phyloP scores from a whole-genome alignment of 257 asterid genomes.

The Cinchona pubescens region DNA sequence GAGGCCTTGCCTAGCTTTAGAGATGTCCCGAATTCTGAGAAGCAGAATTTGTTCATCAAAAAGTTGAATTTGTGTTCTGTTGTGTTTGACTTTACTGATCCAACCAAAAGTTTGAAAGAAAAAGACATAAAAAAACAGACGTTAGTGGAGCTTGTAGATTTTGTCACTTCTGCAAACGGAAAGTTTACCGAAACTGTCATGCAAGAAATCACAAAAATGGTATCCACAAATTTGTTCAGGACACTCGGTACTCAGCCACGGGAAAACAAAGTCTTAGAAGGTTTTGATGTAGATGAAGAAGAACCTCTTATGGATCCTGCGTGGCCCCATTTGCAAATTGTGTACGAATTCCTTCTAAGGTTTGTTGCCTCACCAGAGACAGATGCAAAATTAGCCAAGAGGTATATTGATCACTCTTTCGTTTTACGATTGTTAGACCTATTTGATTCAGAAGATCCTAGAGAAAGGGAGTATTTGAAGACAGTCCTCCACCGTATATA shows the following conservation, averaged over 20 bases:
- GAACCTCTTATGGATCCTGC: conserved; percentile 86
- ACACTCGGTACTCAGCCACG: conserved; percentile 58
- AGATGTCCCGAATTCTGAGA: conserved; percentile 76
- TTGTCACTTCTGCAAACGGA: conserved; percentile 63
- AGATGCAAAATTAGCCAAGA: conserved; percentile 84
- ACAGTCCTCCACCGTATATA: conserved; percentile 85
- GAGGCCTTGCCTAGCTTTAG: conserved; percentile 78
- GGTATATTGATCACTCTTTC: conserved; percentile 80
- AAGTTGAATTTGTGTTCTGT: conserved; percentile 70
- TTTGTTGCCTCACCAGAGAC: conserved; percentile 86
- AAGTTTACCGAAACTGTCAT: conserved; percentile 58
- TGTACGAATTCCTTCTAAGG: conserved; percentile 75
- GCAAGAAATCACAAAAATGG: conserved; percentile 70
- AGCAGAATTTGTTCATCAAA: conserved; percentile 63
- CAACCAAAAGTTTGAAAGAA: conserved; percentile 69
- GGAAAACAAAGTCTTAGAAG: conserved; percentile 63
- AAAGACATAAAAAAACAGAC: conserved; percentile 86
- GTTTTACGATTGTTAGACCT: conserved; percentile 70
- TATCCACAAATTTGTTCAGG: conserved; percentile 67
- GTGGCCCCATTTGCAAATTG: conserved; percentile 91
- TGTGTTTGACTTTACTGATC: conserved; percentile 77
- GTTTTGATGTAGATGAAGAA: conserved; percentile 82
- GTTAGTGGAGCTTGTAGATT: conserved; percentile 79
- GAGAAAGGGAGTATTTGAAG: conserved; percentile 90
- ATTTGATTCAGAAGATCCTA: conserved; percentile 92